phyloP scores from a whole-genome alignment of 1,139 yeast genomes.

The Meyerozyma guilliermondii region DNA sequence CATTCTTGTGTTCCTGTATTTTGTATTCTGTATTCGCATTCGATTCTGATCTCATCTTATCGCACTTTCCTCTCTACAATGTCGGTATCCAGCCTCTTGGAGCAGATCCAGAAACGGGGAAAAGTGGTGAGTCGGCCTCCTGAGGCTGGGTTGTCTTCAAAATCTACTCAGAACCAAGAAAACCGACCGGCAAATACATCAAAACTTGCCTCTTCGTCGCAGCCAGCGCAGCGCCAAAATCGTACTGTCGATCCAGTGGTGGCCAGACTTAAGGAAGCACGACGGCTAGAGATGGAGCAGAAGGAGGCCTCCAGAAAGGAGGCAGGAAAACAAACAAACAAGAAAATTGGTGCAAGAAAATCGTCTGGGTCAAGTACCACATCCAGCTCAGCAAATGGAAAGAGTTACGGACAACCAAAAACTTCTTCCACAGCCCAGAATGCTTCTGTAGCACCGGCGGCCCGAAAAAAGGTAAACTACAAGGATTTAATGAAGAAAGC shows the following conservation, averaged over 20 bases:
- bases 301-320: constrained; percentile 30
- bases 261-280: constrained; percentile 57
- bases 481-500: constrained; percentile 71
- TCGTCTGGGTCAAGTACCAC: background rate
- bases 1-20: too few species aligned
- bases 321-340: constrained; percentile 1
- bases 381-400: constrained; percentile 4
- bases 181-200: background rate
- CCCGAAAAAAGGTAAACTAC: constrained; percentile 50
- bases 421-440: background rate
- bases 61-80: background rate
- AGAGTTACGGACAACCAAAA: background rate
- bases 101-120: constrained; percentile 1
- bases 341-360: constrained; percentile 1
- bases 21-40: too few species aligned
- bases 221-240: background rate
- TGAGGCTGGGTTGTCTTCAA: background rate
- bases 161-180: background rate
- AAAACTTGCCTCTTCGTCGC: background rate
- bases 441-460: constrained; percentile 10
- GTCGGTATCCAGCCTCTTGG: constrained; percentile 1
- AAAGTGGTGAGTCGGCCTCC: background rate
- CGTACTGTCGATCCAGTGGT: constrained; percentile 46
- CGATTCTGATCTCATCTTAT: too few species aligned
- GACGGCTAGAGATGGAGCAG: constrained; percentile 50